Percentiles rank a stretch among this genome's conserved stretches.
These are phyloP conservation scores for Lentinula lateritia DNA, from an alignment of 768 basidiomycete species.

Conservation along the genomic window DNA sequence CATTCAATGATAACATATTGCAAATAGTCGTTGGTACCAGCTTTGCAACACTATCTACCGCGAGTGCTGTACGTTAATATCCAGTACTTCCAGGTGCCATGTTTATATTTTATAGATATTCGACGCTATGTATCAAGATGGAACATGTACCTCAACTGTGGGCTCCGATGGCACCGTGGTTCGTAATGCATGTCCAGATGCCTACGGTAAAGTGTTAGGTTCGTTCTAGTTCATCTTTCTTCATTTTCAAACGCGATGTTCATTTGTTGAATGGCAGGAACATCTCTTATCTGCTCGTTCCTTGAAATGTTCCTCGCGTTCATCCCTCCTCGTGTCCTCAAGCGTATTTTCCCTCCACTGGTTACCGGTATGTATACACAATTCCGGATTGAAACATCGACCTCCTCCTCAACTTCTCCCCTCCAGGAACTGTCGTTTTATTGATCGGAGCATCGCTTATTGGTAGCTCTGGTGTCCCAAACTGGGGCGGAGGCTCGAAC, in stretches of 20 bases:
- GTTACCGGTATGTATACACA: slow-evolving; percentile 50
- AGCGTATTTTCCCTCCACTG: slow-evolving; percentile 72
- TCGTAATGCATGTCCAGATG: slow-evolving; percentile 66
- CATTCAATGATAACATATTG: background rate
- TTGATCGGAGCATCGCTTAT: slow-evolving; percentile 78
- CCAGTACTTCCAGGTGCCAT: too few species aligned
- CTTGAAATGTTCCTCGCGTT: slow-evolving; percentile 79
- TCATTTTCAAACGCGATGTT: background rate
- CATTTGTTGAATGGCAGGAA: slow-evolving; percentile 35
- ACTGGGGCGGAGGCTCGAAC: slow-evolving; percentile 85
- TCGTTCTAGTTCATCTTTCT: slow-evolving; percentile 6
- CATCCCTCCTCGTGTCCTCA: slow-evolving; percentile 55
- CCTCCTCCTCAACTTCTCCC: background rate
- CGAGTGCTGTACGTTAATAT: slow-evolving; percentile 41
- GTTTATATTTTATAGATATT: slow-evolving; percentile 46
- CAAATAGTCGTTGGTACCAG: slow-evolving; percentile 72
- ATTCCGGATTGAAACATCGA: background rate
- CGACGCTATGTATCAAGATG: slow-evolving; percentile 69
- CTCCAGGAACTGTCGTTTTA: slow-evolving; percentile 66
- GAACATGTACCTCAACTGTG: slow-evolving; percentile 63
- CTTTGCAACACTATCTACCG: slow-evolving; percentile 74
- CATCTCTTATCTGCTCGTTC: slow-evolving; percentile 72
- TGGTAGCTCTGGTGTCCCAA: slow-evolving; percentile 65
- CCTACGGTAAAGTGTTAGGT: slow-evolving; percentile 77
- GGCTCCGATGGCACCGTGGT: slow-evolving; percentile 54